Conservation (phyloP, 805 yeast species). For the Suhomyces sp. region DNA sequence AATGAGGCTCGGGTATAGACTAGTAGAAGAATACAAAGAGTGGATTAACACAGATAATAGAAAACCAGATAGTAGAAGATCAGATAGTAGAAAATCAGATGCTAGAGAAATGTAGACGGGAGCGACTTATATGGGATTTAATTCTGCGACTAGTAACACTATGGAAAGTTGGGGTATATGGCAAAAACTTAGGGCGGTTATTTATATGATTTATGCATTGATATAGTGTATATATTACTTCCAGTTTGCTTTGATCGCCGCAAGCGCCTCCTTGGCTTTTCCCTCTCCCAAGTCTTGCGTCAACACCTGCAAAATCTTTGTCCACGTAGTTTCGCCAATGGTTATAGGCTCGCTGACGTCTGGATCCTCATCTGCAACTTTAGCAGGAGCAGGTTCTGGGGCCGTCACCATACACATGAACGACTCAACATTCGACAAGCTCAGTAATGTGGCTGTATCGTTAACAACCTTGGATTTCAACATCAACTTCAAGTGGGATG, state of each 20-base stretch:
- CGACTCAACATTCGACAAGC: constrained; percentile 11
- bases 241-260: constrained; percentile 10
- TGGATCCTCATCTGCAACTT: constrained; percentile 7
- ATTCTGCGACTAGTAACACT: too few relatives aligned
- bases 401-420: constrained; percentile 2
- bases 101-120: too few relatives aligned
- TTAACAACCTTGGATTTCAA: constrained; percentile 62
- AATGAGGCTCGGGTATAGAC: background rate
- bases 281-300: constrained; percentile 18
- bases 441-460: constrained; percentile 43
- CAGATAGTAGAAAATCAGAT: background rate
- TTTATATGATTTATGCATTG: background rate
- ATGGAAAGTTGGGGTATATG: too few relatives aligned
- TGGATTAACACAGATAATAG: background rate
- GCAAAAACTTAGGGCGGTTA: too few relatives aligned
- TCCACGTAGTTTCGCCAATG: constrained; percentile 18
- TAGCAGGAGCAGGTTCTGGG: background rate
- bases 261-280: constrained; percentile 15
- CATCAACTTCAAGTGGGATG: constrained; percentile 48
- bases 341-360: constrained; percentile 6
- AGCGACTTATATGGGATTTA: too few relatives aligned
- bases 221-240: background rate
- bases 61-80: too few relatives aligned
- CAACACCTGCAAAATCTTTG: constrained; percentile 16
- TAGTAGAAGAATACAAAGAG: background rate